Evolutionary conservation across 257 asterid species (phyloP).

Genomic region (Primulina eburnea): DNA sequence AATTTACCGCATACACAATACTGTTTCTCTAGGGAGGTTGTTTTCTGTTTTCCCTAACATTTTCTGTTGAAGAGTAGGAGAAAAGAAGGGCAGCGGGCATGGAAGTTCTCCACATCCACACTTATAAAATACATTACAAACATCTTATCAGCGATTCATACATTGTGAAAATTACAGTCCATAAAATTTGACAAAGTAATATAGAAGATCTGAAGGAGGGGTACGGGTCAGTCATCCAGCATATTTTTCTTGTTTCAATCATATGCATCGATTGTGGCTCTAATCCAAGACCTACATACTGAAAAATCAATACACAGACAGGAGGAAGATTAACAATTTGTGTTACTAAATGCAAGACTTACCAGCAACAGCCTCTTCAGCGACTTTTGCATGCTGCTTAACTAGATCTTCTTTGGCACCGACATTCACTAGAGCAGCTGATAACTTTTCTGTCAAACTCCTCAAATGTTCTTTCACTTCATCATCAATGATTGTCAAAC

Average conservation of each 20-base stretch:
- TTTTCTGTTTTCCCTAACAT: not conserved
- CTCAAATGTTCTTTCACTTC: slow-evolving; percentile 46
- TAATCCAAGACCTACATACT: not conserved
- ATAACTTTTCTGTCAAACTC: slow-evolving; percentile 53
- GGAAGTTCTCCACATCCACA: not conserved
- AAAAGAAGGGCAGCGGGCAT: too few species aligned
- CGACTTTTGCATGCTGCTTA: slow-evolving; percentile 82
- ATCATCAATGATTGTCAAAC: slow-evolving; percentile 32
- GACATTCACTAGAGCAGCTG: slow-evolving; percentile 76
- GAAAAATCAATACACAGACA: not conserved
- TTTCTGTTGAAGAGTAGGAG: not conserved
- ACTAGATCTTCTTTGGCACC: slow-evolving; percentile 76
- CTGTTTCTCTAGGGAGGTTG: not conserved
- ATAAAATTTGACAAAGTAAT: not conserved
- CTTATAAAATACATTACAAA: not conserved
- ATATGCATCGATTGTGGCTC: not conserved
- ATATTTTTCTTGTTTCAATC: not conserved
- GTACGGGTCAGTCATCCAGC: not conserved
- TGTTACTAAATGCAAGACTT: slow-evolving; percentile 10
- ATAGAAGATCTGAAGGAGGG: not conserved
- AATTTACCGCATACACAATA: too few species aligned
- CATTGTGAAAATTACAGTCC: not conserved
- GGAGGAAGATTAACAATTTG: not conserved
- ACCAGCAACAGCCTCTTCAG: slow-evolving; percentile 94
- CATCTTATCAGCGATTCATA: not conserved